Conservation (phyloP, 352 stramenopile genomes). For the Pythium phragmiticola region DNA sequence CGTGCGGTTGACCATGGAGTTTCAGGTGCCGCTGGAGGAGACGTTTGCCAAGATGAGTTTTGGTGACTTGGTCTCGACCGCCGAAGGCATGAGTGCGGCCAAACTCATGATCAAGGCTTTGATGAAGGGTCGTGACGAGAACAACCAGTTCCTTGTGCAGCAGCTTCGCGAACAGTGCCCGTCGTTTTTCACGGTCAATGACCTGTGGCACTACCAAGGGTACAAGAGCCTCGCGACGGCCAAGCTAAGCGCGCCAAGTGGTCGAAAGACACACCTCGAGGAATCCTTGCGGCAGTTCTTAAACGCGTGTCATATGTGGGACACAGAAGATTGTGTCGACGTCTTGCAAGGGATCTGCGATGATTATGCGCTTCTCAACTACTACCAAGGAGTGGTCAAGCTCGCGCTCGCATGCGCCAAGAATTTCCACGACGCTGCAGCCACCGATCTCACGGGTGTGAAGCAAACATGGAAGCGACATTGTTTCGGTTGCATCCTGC, state of each 20-base stretch:
- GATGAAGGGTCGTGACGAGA: slow-evolving; percentile 76
- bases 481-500: slow-evolving; percentile 74
- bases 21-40: slow-evolving; percentile 71
- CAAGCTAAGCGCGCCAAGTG: slow-evolving; percentile 67
- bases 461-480: slow-evolving; percentile 72
- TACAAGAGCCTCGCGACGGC: slow-evolving; percentile 83
- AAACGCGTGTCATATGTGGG: slow-evolving; percentile 84
- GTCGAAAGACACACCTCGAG: slow-evolving; percentile 57
- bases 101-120: slow-evolving; percentile 81
- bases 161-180: slow-evolving; percentile 83
- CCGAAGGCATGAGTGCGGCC: slow-evolving; percentile 51
- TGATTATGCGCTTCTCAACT: slow-evolving; percentile 75
- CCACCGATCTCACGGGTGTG: slow-evolving; percentile 58
- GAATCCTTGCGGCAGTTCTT: slow-evolving; percentile 80
- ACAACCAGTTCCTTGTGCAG: slow-evolving; percentile 81
- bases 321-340: slow-evolving; percentile 72
- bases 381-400: slow-evolving; percentile 86
- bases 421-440: slow-evolving; percentile 72
- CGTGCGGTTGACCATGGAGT: slow-evolving; percentile 57
- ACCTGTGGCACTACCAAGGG: slow-evolving; percentile 83
- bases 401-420: slow-evolving; percentile 75
- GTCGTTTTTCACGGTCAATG: slow-evolving; percentile 78
- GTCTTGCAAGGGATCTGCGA: slow-evolving; percentile 80
- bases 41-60: slow-evolving; percentile 64
- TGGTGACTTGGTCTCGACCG: slow-evolving; percentile 71